Evolutionary conservation across 306 rosid genomes (phyloP).

Genomic region (Amphicarpaea edgeworthii): DNA sequence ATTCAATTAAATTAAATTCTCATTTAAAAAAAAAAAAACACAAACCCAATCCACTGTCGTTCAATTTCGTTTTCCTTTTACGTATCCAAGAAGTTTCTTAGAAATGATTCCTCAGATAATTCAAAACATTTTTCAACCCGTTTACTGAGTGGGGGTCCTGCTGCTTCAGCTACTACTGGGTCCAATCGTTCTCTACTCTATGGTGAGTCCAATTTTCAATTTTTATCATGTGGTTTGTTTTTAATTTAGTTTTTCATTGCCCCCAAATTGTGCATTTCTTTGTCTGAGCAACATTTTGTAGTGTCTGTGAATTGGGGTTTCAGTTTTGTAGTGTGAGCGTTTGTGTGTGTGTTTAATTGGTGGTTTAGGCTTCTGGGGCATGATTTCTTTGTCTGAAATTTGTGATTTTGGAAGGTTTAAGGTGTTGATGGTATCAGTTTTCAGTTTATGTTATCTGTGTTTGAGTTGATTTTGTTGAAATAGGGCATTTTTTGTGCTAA

Average conservation of each 20-base stretch:
- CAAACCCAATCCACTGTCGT: not conserved
- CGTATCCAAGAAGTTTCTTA: slow-evolving; percentile 44
- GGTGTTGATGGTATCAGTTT: not conserved
- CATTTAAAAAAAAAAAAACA: too few relatives aligned
- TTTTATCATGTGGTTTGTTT: not conserved
- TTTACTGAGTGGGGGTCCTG: slow-evolving; percentile 42
- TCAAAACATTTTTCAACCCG: slow-evolving; percentile 30
- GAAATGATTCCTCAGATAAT: slow-evolving; percentile 8
- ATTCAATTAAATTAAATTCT: not conserved
- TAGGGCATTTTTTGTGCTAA: slow-evolving; percentile 30
- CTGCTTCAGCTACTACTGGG: slow-evolving; percentile 51
- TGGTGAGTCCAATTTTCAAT: slow-evolving; percentile 62
- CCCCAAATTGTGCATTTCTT: slow-evolving; percentile 42
- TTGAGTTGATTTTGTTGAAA: slow-evolving; percentile 39
- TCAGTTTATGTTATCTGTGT: slow-evolving; percentile 30
- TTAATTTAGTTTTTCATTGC: slow-evolving; percentile 22
- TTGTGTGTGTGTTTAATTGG: not conserved
- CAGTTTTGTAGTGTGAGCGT: not conserved
- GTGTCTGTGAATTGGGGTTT: slow-evolving; percentile 19
- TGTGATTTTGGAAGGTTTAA: slow-evolving; percentile 5
- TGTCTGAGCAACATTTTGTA: slow-evolving; percentile 19
- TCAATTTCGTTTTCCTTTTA: slow-evolving; percentile 38
- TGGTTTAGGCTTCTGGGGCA: slow-evolving; percentile 25
- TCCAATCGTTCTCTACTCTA: slow-evolving; percentile 67
- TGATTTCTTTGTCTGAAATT: not conserved